Percentiles rank a stretch among this genome's conserved stretches.
These are phyloP conservation scores for Lophiostoma macrostomum DNA, from an alignment of 495 filamentous ascomycete genomes.

Conservation along the genomic window DNA sequence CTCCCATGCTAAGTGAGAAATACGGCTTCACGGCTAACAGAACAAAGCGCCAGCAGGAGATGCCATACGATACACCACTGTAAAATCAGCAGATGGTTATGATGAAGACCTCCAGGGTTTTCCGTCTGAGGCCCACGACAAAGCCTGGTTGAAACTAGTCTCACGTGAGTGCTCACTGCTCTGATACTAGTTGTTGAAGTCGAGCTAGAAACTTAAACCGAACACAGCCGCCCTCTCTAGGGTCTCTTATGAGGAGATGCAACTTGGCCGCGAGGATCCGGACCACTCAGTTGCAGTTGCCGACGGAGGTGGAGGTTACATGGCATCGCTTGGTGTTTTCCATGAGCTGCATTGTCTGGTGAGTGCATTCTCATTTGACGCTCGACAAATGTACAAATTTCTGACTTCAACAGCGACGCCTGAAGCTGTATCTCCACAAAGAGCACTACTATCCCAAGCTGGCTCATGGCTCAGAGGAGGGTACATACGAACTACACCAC, in stretches of 20 bases:
- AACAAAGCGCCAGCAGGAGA: background rate
- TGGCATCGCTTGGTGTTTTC: slow-evolving; percentile 12
- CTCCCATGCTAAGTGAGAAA: background rate
- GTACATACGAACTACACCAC: slow-evolving; percentile 2
- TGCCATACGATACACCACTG: background rate
- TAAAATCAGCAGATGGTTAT: slow-evolving; percentile 12
- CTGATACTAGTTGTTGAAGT: background rate
- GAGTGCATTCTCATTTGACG: background rate
- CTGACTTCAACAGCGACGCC: slow-evolving; percentile 2
- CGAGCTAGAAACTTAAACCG: background rate
- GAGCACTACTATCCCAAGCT: slow-evolving; percentile 12
- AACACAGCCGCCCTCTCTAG: slow-evolving; percentile 1
- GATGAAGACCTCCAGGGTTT: slow-evolving; percentile 1
- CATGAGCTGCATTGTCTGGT: slow-evolving; percentile 13
- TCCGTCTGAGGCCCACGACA: slow-evolving; percentile 8
- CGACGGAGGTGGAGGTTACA: slow-evolving; percentile 6
- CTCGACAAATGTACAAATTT: background rate
- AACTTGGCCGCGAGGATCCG: slow-evolving; percentile 1
- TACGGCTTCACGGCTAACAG: background rate
- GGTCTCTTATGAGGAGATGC: slow-evolving; percentile 9
- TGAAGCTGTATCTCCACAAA: slow-evolving; percentile 12
- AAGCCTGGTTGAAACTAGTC: slow-evolving; percentile 7
- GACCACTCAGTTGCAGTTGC: slow-evolving; percentile 1
- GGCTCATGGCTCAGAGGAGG: background rate
- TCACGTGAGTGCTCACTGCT: background rate